Percentiles rank a stretch among this genome's conserved stretches.
Conservation (phyloP, 2,329 filamentous ascomycete species). For the Clonostachys sp. region DNA sequence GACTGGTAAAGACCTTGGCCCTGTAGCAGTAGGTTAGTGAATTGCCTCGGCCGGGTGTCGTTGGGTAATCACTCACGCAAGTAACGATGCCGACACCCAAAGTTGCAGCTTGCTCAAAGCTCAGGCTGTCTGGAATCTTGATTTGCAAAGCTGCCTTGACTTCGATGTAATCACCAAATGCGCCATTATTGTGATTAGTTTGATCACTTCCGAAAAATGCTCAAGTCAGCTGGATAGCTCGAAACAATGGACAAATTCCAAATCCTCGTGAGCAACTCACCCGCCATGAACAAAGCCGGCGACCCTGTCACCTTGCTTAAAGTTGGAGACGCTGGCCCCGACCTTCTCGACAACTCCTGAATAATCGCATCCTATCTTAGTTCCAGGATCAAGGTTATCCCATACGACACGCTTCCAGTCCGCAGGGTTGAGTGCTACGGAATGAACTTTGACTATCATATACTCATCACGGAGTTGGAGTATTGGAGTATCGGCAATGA, state of each 20-base stretch:
- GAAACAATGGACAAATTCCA: background rate
- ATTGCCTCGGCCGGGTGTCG: background rate
- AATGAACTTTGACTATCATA: conserved; percentile 22
- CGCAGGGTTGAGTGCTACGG: conserved; percentile 25
- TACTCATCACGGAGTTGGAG: conserved; percentile 6
- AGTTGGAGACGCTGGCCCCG: conserved; percentile 33
- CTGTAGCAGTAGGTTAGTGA: background rate
- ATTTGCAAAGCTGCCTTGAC: conserved; percentile 33
- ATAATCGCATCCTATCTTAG: conserved; percentile 35
- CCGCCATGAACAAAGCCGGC: conserved; percentile 30
- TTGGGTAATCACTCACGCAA: conserved; percentile 13
- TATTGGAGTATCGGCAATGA: too few species aligned
- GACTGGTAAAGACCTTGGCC: conserved; percentile 41
- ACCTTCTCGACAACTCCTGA: conserved; percentile 40
- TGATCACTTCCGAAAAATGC: background rate
- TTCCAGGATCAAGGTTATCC: conserved; percentile 5
- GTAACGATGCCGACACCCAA: conserved; percentile 33
- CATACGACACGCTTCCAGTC: conserved; percentile 24
- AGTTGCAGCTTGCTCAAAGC: conserved; percentile 38
- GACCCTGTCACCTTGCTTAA: conserved; percentile 43
- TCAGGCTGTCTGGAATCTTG: conserved; percentile 38
- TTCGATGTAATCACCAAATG: conserved; percentile 31
- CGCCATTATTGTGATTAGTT: conserved; percentile 31
- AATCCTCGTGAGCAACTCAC: background rate
- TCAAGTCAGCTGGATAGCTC: too few species aligned